Evolutionary conservation across 805 yeast species (phyloP), one percentile per base, ranked within the genome.

Genomic region (Komagataella phaffii): DNA sequence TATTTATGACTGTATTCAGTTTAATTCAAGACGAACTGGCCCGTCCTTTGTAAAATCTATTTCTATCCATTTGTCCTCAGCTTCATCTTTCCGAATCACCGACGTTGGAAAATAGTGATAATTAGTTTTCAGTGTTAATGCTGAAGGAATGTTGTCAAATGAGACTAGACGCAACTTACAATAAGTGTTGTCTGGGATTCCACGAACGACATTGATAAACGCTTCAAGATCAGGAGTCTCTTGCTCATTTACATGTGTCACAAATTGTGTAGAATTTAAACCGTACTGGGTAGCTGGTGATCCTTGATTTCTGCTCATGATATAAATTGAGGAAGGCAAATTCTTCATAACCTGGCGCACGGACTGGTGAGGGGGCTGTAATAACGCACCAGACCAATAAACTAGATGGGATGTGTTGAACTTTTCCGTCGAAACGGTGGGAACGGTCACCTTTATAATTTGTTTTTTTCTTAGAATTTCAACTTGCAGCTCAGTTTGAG

Each of bases 341-440:
- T 77, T 73, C 51, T 79, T 78, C 77, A 86, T 82, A 44, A 85
- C 80, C 68, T 89, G 96, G 55, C 90, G 79, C 17, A 89, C 96
- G 7, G 93, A 91, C 61, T 85, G 95, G 64, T 88, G 96, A n/a
- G 96, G 96, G 44, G 80, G 76, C 62, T 90, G 97, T 40, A 90
- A 65, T 5, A 84, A 68, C 45, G 89, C 83, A 19, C 96, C 96
- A 50, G 89, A 79, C 93, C 96, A 90, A 49, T 77, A 72, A 7
- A 86, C 82, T 45, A 88, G 69, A 52, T 83, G 81, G 44, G 77
- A 75, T 1, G 95, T 88, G 52, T 74, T 70, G 48, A 80, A 67
- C 45, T 74, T 73, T 24, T 73, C 69, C 3, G 89, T 75, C 18
- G 77, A 76, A 2, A 79, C 76, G 3, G 95, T 81, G 8, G 85